Percentiles rank a stretch among this genome's conserved stretches.
Conservation (phyloP, 805 yeast species). For the Kuraishia piskuri region DNA sequence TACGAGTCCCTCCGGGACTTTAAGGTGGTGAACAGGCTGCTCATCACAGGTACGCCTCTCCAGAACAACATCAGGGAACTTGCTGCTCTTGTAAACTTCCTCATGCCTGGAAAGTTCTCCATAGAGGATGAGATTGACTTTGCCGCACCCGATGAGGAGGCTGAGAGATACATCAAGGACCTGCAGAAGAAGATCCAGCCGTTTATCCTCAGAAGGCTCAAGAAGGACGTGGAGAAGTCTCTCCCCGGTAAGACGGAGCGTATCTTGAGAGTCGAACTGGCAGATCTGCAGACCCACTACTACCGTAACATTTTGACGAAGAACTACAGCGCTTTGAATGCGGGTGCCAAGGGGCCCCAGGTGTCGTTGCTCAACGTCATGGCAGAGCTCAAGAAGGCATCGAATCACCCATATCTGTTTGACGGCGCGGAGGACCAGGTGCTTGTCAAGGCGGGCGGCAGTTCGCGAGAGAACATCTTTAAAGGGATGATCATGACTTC, state of each 20-base stretch:
- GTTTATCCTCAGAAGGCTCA: slow-evolving; percentile 83
- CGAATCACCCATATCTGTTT: slow-evolving; percentile 93
- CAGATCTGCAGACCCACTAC: slow-evolving; percentile 92
- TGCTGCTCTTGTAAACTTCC: slow-evolving; percentile 88
- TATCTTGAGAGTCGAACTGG: slow-evolving; percentile 87
- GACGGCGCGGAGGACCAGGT: slow-evolving; percentile 88
- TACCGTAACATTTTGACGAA: slow-evolving; percentile 89
- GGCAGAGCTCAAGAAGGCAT: slow-evolving; percentile 94
- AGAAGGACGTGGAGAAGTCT: slow-evolving; percentile 96
- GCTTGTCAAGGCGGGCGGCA: slow-evolving; percentile 52
- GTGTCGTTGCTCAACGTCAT: slow-evolving; percentile 83
- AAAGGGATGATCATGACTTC: slow-evolving; percentile 95
- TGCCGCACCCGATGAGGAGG: slow-evolving; percentile 78
- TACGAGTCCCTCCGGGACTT: slow-evolving; percentile 83
- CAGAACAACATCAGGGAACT: slow-evolving; percentile 93
- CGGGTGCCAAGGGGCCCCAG: slow-evolving; percentile 73
- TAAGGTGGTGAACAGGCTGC: slow-evolving; percentile 72
- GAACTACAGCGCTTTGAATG: slow-evolving; percentile 85
- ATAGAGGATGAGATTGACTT: slow-evolving; percentile 95
- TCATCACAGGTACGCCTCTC: slow-evolving; percentile 96
- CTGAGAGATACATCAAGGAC: slow-evolving; percentile 81
- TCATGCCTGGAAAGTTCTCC: slow-evolving; percentile 89
- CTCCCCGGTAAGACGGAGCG: slow-evolving; percentile 94
- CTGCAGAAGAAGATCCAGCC: slow-evolving; percentile 84
- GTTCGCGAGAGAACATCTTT: slow-evolving; percentile 64